Base-by-base conservation (phyloP, 2,329 filamentous ascomycete species). In the Fonsecaea nubica region DNA sequence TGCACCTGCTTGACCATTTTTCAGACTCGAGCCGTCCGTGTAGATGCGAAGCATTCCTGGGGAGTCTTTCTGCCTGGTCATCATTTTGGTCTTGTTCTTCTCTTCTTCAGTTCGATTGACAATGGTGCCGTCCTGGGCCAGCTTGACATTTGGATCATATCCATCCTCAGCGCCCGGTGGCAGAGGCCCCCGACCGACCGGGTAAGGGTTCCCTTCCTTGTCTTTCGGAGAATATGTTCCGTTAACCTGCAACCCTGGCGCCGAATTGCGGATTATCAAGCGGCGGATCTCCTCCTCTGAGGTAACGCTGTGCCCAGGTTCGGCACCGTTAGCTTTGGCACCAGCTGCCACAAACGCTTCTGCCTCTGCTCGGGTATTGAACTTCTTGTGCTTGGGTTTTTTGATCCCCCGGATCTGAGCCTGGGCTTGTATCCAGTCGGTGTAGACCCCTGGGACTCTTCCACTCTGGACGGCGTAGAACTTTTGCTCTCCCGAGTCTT, bases 331-430 rank as follows among this genome's bases (percentile, higher is more conserved):
- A 12, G 68, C 63, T 71, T 72, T 62, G 54, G 74, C 75, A 33
- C 76, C 80, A 53, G 75, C 77, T 42, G 79, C 81, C 58, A 97
- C 91, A 76, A 91, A 97, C 21, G 87, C 87, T 74, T 94, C 87
- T 0, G 94, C 94, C 77, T 96, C 92, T 64, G 83, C 83, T 32
- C 85, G 83, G 0, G 86, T 90, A 3, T 80, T 77, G 71, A 93
- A 93, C 68, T 86, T 90, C 77, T 89, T 91, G 77, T 90, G 86
- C 66, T 85, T 86, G 3, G 86, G 86, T 4, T 88, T 88, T 72
- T 89, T 89, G 75, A 89, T 89, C 2, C 90, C 92, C 36, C 83
- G 87, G 68, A 95, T 92, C 70, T 94, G 90, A 69, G 88, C 83
- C 67, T 90, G 84, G 10, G 90, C 92, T 50, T 88, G 86, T 12